Evolutionary conservation across 345 rosid species (phyloP).

Genomic region (Linum lewisii): DNA sequence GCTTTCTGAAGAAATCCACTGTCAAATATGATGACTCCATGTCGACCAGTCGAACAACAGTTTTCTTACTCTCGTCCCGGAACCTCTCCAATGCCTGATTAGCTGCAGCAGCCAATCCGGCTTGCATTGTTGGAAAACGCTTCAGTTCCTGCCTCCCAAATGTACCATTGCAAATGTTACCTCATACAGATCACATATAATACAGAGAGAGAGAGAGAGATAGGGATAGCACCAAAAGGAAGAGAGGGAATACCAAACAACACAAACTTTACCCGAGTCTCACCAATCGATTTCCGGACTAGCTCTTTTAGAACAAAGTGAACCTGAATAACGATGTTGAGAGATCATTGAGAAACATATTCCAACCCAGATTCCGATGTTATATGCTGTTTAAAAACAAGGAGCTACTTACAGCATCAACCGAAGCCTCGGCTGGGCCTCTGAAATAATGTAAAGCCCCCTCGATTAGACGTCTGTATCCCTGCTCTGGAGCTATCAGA

Average conservation of each 20-base stretch:
- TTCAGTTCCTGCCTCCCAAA: constrained; percentile 43
- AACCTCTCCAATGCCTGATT: constrained; percentile 53
- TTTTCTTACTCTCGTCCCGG: constrained; percentile 66
- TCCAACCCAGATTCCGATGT: neutral
- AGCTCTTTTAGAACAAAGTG: constrained; percentile 74
- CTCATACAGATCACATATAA: neutral
- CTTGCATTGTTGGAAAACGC: constrained; percentile 71
- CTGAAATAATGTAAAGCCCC: constrained; percentile 56
- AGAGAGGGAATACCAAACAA: neutral
- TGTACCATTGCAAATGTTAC: neutral
- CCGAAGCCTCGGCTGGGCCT: constrained; percentile 88
- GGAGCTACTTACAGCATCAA: constrained; percentile 58
- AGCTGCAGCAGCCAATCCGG: constrained; percentile 65
- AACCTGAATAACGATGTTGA: constrained; percentile 33
- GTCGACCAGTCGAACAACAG: constrained; percentile 53
- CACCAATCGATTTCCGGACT: constrained; percentile 63
- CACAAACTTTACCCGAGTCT: constrained; percentile 45
- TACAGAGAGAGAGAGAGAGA: neutral
- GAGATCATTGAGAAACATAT: neutral
- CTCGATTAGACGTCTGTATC: constrained; percentile 67
- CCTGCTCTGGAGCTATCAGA: constrained; percentile 84
- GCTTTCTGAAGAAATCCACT: constrained; percentile 69
- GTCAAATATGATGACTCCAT: constrained; percentile 81
- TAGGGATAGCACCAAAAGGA: neutral
- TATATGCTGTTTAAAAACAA: neutral